These are phyloP conservation scores for Leptographium flavum DNA, from an alignment of 2,329 filamentous ascomycete genomes.

Conservation along the genomic window DNA sequence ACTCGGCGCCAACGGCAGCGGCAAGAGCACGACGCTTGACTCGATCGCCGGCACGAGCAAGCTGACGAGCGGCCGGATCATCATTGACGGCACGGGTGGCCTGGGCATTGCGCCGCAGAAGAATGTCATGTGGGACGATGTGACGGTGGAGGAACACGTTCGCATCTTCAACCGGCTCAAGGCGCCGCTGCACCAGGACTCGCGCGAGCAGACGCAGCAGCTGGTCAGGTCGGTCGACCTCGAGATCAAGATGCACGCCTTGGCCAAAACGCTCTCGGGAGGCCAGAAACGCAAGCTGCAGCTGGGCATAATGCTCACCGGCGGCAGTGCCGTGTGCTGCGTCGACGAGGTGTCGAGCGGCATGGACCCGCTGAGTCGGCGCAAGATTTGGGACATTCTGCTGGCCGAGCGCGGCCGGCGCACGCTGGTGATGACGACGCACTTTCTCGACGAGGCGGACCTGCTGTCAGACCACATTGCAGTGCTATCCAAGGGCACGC, in stretches of 20 bases:
- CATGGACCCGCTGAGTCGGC: conserved; percentile 69
- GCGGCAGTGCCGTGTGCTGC: conserved; percentile 75
- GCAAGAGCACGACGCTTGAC: conserved; percentile 82
- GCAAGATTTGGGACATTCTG: conserved; percentile 91
- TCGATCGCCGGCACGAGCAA: conserved; percentile 72
- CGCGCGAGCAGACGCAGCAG: conserved; percentile 41
- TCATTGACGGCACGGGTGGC: conserved; percentile 62
- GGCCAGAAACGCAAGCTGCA: conserved; percentile 89
- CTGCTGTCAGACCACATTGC: conserved; percentile 78
- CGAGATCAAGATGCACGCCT: conserved; percentile 55
- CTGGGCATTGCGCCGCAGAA: conserved; percentile 84
- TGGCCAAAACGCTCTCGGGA: conserved; percentile 67
- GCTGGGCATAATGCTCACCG: conserved; percentile 88
- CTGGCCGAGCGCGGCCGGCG: conserved; percentile 67
- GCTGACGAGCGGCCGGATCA: conserved; percentile 62
- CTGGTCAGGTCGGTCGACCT: conserved; percentile 63
- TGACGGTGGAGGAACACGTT: conserved; percentile 78
- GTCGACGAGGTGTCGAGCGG: conserved; percentile 86
- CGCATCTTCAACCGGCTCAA: conserved; percentile 75
- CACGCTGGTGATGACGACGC: conserved; percentile 79
- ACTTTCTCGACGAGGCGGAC: conserved; percentile 89
- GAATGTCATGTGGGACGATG: conserved; percentile 83
- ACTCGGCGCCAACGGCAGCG: conserved; percentile 78
- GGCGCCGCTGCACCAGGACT: conserved; percentile 39
- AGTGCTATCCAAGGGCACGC: conserved; percentile 69